A percentile compares a stretch with the other conserved stretches of the same genome.
phyloP scores from a whole-genome alignment of 495 filamentous ascomycete genomes.

The Penicillium bovifimosum region DNA sequence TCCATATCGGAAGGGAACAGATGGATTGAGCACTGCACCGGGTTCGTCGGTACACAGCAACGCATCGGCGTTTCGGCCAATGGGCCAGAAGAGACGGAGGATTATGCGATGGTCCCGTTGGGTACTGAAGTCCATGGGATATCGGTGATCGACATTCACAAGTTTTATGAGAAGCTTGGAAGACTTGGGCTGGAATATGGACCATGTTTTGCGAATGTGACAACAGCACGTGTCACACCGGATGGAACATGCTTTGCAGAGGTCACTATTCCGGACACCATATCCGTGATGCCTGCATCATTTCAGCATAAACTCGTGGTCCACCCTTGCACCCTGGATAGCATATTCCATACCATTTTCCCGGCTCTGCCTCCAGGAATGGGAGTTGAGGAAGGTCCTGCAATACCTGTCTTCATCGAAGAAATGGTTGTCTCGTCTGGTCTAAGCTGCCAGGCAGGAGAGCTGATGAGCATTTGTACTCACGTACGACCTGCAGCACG shows the following conservation, averaged over 20 bases:
- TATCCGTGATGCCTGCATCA: slow-evolving; percentile 40
- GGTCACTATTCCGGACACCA: slow-evolving; percentile 40
- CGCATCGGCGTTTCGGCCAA: background rate
- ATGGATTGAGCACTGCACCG: slow-evolving; percentile 39
- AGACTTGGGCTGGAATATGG: slow-evolving; percentile 34
- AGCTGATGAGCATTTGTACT: slow-evolving; percentile 13
- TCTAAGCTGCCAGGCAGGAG: slow-evolving; percentile 12
- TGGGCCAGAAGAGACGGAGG: background rate
- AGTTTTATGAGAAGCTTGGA: slow-evolving; percentile 28
- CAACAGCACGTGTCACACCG: slow-evolving; percentile 10
- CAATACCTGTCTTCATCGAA: slow-evolving; percentile 25
- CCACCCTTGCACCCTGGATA: slow-evolving; percentile 44
- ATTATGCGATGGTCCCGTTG: background rate
- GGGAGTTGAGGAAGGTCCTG: slow-evolving; percentile 10
- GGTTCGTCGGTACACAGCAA: slow-evolving; percentile 14
- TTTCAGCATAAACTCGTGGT: slow-evolving; percentile 38
- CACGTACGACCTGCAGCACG: background rate
- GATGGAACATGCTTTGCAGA: slow-evolving; percentile 25
- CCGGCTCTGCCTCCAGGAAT: slow-evolving; percentile 8
- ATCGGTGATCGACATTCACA: slow-evolving; percentile 15
- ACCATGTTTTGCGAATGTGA: slow-evolving; percentile 28
- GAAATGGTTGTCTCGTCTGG: slow-evolving; percentile 19
- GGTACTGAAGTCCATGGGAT: slow-evolving; percentile 6
- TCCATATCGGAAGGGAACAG: slow-evolving; percentile 26
- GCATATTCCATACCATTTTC: slow-evolving; percentile 37